Evolutionary conservation across 2,329 filamentous ascomycete species (phyloP).

Genomic region (Neofusicoccum umdonicola): DNA sequence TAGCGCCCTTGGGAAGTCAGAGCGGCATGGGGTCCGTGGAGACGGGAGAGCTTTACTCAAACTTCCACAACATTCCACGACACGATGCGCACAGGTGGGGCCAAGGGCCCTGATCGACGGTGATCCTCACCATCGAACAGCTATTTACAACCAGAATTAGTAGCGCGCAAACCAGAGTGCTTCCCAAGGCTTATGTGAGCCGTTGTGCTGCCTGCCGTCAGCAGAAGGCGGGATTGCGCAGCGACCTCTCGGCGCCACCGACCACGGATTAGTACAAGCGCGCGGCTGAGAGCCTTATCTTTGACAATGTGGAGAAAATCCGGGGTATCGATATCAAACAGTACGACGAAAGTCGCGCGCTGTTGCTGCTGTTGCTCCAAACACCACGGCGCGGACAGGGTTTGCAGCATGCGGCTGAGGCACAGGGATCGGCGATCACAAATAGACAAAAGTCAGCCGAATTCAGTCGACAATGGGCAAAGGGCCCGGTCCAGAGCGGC

Average conservation of each 20-base stretch:
- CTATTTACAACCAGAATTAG: not conserved
- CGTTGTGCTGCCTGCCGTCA: not conserved
- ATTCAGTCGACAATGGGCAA: not conserved
- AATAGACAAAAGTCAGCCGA: not conserved
- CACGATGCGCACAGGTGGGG: not conserved
- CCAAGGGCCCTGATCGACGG: not conserved
- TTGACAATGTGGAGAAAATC: conserved; percentile 14
- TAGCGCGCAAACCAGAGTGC: not conserved
- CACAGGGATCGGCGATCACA: not conserved
- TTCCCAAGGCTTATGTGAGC: not conserved
- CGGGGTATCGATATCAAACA: conserved; percentile 15
- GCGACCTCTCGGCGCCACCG: conserved; percentile 10
- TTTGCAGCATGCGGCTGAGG: not conserved
- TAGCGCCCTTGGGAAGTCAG: no score
- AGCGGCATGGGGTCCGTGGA: not conserved
- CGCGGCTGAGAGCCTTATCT: conserved; percentile 2
- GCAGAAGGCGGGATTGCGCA: not conserved
- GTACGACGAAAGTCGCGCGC: not conserved
- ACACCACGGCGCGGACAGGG: not conserved
- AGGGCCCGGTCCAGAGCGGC: not conserved
- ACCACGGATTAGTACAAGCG: conserved; percentile 12
- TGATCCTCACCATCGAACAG: not conserved
- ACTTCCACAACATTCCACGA: not conserved
- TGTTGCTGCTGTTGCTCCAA: not conserved
- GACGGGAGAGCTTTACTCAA: not conserved